Conservation (phyloP, 2,329 filamentous ascomycete genomes). For the Cryphonectria radicalis region DNA sequence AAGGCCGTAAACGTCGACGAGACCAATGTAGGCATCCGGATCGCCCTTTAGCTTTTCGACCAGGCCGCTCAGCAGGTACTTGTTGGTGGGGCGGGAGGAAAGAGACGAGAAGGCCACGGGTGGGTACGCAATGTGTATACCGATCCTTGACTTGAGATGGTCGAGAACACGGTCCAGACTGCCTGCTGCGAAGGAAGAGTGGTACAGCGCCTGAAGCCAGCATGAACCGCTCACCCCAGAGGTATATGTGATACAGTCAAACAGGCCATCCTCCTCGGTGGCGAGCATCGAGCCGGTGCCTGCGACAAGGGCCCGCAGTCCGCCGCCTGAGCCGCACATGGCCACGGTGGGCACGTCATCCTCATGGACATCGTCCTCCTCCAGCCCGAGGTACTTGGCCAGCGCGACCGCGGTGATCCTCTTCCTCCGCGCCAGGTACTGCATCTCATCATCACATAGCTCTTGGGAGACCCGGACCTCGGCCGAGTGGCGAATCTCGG, state of each 20-base stretch:
- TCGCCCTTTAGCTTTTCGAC: conserved; percentile 92
- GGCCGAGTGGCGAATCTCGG: conserved; percentile 84
- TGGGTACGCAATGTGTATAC: conserved; percentile 90
- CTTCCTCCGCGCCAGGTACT: conserved; percentile 72
- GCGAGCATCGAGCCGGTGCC: conserved; percentile 87
- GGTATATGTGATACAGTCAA: conserved; percentile 93
- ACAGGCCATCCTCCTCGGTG: conserved; percentile 82
- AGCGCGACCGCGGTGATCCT: conserved; percentile 72
- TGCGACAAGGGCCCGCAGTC: conserved; percentile 85
- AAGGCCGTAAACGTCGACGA: conserved; percentile 92
- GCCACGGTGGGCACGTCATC: conserved; percentile 94
- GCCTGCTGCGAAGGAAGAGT: conserved; percentile 75
- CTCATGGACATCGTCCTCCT: conserved; percentile 81
- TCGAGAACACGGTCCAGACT: conserved; percentile 73
- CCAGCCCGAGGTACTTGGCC: conserved; percentile 78
- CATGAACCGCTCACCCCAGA: conserved; percentile 95
- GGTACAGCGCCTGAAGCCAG: conserved; percentile 89
- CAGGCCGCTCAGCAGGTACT: conserved; percentile 82
- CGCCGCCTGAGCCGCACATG: conserved; percentile 92
- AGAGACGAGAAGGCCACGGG: conserved; percentile 80
- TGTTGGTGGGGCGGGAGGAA: conserved; percentile 89
- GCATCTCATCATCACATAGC: conserved; percentile 81
- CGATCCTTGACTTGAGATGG: conserved; percentile 83
- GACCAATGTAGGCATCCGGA: conserved; percentile 77
- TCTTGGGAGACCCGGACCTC: conserved; percentile 79